A percentile compares a stretch with the other conserved stretches of the same genome.
These are phyloP conservation scores for Leptomonas pyrrhocoris DNA, from an alignment of 208 protist species.

Conservation along the genomic window DNA sequence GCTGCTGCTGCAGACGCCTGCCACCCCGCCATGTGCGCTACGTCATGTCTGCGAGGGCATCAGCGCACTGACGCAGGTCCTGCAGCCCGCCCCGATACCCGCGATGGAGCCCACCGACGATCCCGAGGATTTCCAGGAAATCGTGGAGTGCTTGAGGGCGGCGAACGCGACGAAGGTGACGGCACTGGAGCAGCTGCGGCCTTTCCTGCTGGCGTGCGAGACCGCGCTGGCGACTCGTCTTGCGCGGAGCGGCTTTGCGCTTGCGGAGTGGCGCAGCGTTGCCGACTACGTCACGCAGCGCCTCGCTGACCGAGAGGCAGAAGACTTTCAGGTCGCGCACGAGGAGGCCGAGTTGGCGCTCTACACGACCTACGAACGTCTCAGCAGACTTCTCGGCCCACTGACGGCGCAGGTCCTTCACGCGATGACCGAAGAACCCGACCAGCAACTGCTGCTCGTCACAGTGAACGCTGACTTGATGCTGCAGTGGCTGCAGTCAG, in stretches of 20 bases:
- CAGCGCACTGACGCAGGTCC: conserved; percentile 67
- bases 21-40: conserved; percentile 27
- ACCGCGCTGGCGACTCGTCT: conserved; percentile 33
- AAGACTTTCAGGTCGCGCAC: conserved; percentile 57
- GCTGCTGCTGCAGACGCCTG: conserved; percentile 31
- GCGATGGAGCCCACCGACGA: conserved; percentile 70
- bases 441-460: conserved; percentile 19
- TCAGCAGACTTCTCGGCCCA: conserved; percentile 43
- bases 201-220: conserved; percentile 29
- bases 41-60: conserved; percentile 71
- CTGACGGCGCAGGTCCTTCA: conserved; percentile 14
- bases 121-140: conserved; percentile 61
- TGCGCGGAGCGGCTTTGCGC: conserved; percentile 10
- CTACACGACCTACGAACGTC: conserved; percentile 71
- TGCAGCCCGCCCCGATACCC: conserved; percentile 55
- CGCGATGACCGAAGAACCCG: not conserved
- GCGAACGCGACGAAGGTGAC: conserved; percentile 29
- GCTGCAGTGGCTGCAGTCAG: conserved; percentile 18
- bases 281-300: conserved; percentile 35
- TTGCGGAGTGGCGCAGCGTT: conserved; percentile 30
- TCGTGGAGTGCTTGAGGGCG: conserved; percentile 20
- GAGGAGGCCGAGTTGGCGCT: conserved; percentile 52
- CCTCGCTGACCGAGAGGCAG: conserved; percentile 23
- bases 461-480: conserved; percentile 9
- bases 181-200: conserved; percentile 20